Base-by-base conservation (phyloP, 345 rosid species). In the Xanthoceras sorbifolium region DNA sequence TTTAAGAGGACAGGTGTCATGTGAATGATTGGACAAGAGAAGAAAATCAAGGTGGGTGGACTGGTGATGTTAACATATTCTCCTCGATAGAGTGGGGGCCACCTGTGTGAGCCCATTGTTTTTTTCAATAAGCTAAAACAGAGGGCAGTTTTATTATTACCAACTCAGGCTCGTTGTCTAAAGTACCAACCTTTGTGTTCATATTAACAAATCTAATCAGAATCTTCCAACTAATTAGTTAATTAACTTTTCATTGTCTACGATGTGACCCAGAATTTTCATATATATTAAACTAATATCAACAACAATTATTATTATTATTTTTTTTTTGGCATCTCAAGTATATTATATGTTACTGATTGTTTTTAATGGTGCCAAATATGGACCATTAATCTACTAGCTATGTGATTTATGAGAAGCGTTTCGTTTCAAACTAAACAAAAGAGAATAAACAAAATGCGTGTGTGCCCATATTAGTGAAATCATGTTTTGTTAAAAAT, bases 21-120 rank as follows among this genome's bases (percentile, higher is more conserved):
- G 62, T 57, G 62, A n/a, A 57, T 57, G 34, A 26, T 60, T 67
- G 0, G 22, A 5, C 23, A 15, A n/a, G 18, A 48, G 9, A 26
- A 11, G 46, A 57, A 22, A 36, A 32, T 61, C 20, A 25, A 50
- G 14, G 11, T 0, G 11, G 42, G 42, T 38, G 42, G 42, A n/a
- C n/a, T 38, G 25, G 2, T 22, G 48, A 2, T 55, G 64, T 32
- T n/a, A 52, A n/a, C 17, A 15, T 50, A 25, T 12, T 22, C 20
- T 29, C 42, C 9, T 9, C 9, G 1, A 9, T 1, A 34, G 9
- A 9, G 17, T 4, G 76, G 44, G 74, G 76, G 8, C 66, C 75
- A 17, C 23, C 67, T 9, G 12, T 9, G 12, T 40, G 69, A 76
- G 76, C 84, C 84, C 84, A 73, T 77, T 44, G 84, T 81, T 77